Conservation (phyloP, 1,139 yeast genomes). For the Blastobotrys illinoisensis region DNA sequence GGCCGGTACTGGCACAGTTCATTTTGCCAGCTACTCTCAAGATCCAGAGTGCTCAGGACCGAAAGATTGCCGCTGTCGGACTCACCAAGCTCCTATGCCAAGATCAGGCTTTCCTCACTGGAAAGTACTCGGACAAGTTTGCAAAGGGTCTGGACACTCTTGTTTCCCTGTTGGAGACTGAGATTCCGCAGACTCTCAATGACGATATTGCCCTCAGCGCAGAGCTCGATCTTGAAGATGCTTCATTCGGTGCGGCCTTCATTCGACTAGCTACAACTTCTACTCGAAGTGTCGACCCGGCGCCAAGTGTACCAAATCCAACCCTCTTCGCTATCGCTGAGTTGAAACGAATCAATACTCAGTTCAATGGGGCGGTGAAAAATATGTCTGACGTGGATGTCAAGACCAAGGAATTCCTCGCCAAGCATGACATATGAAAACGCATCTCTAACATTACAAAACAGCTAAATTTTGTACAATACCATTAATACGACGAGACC, state of each 20-base stretch:
- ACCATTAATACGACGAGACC: background rate
- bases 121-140: slow-evolving; percentile 42
- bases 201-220: slow-evolving; percentile 28
- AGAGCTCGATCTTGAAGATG: slow-evolving; percentile 52
- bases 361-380: slow-evolving; percentile 19
- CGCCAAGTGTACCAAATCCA: slow-evolving; percentile 42
- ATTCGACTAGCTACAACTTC: slow-evolving; percentile 66
- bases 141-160: slow-evolving; percentile 49
- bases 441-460: background rate
- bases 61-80: slow-evolving; percentile 73
- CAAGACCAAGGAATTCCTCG: slow-evolving; percentile 35
- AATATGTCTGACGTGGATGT: slow-evolving; percentile 34
- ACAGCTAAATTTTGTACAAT: background rate
- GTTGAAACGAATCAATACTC: slow-evolving; percentile 32
- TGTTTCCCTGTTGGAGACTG: slow-evolving; percentile 39
- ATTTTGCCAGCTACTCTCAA: slow-evolving; percentile 62
- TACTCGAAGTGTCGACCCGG: slow-evolving; percentile 62
- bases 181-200: slow-evolving; percentile 28
- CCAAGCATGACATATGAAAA: slow-evolving; percentile 28
- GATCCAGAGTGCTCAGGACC: slow-evolving; percentile 64
- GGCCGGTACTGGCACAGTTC: slow-evolving; percentile 57
- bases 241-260: slow-evolving; percentile 79
- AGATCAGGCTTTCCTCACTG: slow-evolving; percentile 33
- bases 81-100: slow-evolving; percentile 53
- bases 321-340: slow-evolving; percentile 35